Percentiles rank a stretch among this genome's conserved stretches.
These are phyloP conservation scores for Magnolia officinalis DNA, from an alignment of 164 flowering plant species.

Conservation along the genomic window DNA sequence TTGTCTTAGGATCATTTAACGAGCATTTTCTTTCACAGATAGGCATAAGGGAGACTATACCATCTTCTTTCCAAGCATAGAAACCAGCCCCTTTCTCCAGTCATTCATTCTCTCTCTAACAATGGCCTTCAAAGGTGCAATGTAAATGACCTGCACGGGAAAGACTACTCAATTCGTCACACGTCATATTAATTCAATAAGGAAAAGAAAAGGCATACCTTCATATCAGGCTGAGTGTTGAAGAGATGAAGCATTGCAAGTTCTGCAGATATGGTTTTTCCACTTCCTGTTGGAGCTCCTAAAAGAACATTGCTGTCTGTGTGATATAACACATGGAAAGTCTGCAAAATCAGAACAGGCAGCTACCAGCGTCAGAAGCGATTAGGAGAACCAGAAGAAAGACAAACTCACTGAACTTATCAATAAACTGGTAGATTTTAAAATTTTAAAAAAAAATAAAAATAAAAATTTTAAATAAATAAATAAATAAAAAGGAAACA, in stretches of 20 bases:
- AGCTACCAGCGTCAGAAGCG: slow-evolving; percentile 3
- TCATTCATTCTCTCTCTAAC: slow-evolving; percentile 98
- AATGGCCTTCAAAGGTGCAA: slow-evolving; percentile 97
- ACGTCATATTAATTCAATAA: neutral
- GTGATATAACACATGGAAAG: slow-evolving; percentile 87
- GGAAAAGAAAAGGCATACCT: slow-evolving; percentile 41
- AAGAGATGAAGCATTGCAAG: slow-evolving; percentile 98
- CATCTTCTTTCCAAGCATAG: slow-evolving; percentile 88
- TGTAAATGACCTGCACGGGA: slow-evolving; percentile 79
- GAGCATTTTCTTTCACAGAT: neutral
- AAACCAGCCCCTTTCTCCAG: slow-evolving; percentile 82
- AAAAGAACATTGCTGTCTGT: slow-evolving; percentile 85
- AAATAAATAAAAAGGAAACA: neutral
- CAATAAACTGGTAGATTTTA: neutral
- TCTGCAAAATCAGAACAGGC: slow-evolving; percentile 40
- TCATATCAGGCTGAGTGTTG: slow-evolving; percentile 95
- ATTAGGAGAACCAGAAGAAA: neutral
- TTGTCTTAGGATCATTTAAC: neutral
- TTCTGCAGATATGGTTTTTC: slow-evolving; percentile 99
- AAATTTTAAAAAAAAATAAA: neutral
- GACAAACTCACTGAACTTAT: neutral
- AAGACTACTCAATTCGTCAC: neutral
- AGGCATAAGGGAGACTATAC: slow-evolving; percentile 25
- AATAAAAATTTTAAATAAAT: neutral
- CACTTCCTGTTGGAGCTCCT: slow-evolving; percentile 99